Evolutionary conservation across 2,329 filamentous ascomycete species (phyloP).

Genomic region (Monosporascus sp.): DNA sequence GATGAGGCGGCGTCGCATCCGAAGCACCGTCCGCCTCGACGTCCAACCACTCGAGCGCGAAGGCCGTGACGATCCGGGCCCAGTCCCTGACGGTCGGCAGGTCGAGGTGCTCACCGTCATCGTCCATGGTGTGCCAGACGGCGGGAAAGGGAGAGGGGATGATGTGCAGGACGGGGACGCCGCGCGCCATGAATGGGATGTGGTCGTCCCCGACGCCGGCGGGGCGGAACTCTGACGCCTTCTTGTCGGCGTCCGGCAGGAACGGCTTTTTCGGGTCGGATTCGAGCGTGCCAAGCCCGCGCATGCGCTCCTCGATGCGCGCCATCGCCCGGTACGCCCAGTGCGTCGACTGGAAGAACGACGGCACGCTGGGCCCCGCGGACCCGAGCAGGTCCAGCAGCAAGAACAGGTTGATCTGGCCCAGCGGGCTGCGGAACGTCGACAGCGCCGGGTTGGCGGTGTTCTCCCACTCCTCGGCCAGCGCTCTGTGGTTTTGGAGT

Average conservation of each 20-base stretch:
- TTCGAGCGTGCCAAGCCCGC: slow-evolving; percentile 49
- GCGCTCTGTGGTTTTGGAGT: slow-evolving; percentile 36
- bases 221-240: slow-evolving; percentile 26
- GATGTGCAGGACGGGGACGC: slow-evolving; percentile 70
- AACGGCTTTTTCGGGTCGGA: slow-evolving; percentile 38
- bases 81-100: slow-evolving; percentile 69
- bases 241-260: slow-evolving; percentile 50
- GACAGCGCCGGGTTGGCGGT: slow-evolving; percentile 61
- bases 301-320: slow-evolving; percentile 58
- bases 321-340: slow-evolving; percentile 74
- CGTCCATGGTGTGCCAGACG: slow-evolving; percentile 68
- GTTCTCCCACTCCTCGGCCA: slow-evolving; percentile 69
- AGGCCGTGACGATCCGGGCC: slow-evolving; percentile 66
- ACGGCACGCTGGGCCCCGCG: slow-evolving; percentile 55
- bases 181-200: slow-evolving; percentile 67
- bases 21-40: slow-evolving; percentile 37
- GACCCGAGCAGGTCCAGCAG: slow-evolving; percentile 69
- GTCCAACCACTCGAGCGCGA: slow-evolving; percentile 76
- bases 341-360: slow-evolving; percentile 72
- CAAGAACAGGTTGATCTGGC: slow-evolving; percentile 70
- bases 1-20: neutral
- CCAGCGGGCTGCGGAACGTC: slow-evolving; percentile 62
- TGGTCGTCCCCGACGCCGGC: slow-evolving; percentile 64
- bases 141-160: slow-evolving; percentile 66
- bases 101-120: slow-evolving; percentile 71